Percentiles rank a stretch among this genome's conserved stretches.
Evolutionary conservation across 2,329 filamentous ascomycete species (phyloP).

Genomic region (Shiraia bambusicola): DNA sequence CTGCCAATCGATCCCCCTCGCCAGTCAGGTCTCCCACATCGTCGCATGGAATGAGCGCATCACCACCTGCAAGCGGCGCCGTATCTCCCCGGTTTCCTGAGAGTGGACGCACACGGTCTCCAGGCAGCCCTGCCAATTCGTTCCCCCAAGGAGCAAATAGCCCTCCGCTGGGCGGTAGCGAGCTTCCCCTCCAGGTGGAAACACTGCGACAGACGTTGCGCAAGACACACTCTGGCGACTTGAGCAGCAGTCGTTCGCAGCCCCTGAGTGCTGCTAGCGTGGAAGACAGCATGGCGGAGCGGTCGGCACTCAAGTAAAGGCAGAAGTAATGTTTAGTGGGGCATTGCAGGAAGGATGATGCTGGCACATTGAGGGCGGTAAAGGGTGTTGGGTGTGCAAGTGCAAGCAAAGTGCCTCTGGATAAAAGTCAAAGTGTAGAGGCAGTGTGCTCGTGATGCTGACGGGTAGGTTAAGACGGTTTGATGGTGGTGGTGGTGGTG

Average conservation of each 20-base stretch:
- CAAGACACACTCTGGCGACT: slow-evolving; percentile 80
- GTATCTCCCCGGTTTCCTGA: slow-evolving; percentile 72
- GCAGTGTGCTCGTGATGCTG: too few species aligned
- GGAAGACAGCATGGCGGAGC: slow-evolving; percentile 40
- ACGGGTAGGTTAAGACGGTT: background rate
- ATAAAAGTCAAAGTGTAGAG: background rate
- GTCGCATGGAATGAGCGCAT: slow-evolving; percentile 67
- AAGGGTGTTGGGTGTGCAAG: background rate
- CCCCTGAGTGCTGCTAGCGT: slow-evolving; percentile 43
- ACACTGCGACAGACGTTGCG: slow-evolving; percentile 89
- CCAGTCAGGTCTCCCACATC: slow-evolving; percentile 78
- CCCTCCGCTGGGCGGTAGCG: slow-evolving; percentile 60
- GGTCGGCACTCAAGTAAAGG: slow-evolving; percentile 32
- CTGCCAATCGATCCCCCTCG: slow-evolving; percentile 67
- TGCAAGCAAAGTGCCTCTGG: background rate
- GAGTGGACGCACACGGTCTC: slow-evolving; percentile 59
- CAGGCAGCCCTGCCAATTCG: slow-evolving; percentile 60
- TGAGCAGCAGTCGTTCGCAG: slow-evolving; percentile 52
- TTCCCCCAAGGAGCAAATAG: slow-evolving; percentile 53
- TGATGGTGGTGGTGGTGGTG: slow-evolving; percentile 2
- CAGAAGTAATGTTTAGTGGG: background rate
- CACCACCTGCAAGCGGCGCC: slow-evolving; percentile 74
- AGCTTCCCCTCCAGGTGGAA: slow-evolving; percentile 83
- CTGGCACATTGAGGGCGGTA: slow-evolving; percentile 1
- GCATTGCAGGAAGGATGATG: background rate